Conservation (phyloP, 2,329 filamentous ascomycete genomes). For the Sporothrix variecibatus region DNA sequence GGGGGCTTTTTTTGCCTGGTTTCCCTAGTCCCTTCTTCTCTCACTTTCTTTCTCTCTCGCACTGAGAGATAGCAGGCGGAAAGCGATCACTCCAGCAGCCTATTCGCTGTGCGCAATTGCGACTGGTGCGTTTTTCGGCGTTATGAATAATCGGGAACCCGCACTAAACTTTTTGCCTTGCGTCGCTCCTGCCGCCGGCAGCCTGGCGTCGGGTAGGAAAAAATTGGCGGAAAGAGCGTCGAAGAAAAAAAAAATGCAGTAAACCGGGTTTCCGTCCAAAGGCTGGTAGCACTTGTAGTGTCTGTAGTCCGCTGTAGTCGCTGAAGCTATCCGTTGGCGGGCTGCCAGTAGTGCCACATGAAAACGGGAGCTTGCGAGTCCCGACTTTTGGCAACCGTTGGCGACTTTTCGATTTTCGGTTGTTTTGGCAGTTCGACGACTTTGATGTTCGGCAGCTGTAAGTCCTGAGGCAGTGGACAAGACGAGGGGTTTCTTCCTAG, state of each 20-base stretch:
- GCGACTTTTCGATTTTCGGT: background rate
- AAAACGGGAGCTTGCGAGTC: conserved; percentile 21
- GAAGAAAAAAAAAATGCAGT: conserved; percentile 6
- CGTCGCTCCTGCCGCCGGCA: conserved; percentile 14
- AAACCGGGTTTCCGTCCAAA: conserved; percentile 6
- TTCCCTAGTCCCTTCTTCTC: background rate
- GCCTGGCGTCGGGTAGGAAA: background rate
- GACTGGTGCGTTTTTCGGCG: conserved; percentile 19
- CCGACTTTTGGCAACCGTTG: conserved; percentile 14
- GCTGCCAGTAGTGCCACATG: conserved; percentile 23
- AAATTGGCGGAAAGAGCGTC: background rate
- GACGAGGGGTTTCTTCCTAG: background rate
- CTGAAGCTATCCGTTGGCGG: conserved; percentile 15
- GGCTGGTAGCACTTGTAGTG: background rate
- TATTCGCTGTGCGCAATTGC: conserved; percentile 4
- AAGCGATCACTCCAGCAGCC: background rate
- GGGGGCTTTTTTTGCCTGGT: conserved; percentile 20
- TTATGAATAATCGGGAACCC: conserved; percentile 23
- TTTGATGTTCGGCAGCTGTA: background rate
- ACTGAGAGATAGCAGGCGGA: background rate
- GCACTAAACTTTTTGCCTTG: conserved; percentile 10
- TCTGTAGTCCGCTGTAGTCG: background rate
- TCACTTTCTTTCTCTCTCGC: background rate
- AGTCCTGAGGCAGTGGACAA: background rate
- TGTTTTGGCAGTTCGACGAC: background rate